phyloP scores from a whole-genome alignment of 148 eudicot genomes.

The Bassia scoparia region DNA sequence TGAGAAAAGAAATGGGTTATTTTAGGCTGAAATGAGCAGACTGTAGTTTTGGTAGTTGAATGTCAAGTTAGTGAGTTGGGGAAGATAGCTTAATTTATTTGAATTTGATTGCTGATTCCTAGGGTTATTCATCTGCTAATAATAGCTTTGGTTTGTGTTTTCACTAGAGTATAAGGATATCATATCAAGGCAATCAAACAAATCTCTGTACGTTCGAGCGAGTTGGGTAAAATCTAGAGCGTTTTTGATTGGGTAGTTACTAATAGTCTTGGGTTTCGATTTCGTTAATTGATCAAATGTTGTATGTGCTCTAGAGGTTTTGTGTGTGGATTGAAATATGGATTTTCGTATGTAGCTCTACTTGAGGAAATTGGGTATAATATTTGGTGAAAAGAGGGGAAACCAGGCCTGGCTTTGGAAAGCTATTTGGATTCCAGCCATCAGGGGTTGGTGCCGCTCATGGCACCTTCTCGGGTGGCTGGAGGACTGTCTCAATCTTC shows the following conservation, averaged over 20 bases:
- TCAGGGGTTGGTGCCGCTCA: slow-evolving; percentile 48
- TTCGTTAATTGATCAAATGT: not conserved
- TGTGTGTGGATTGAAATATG: slow-evolving; percentile 26
- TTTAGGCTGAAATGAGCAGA: not conserved
- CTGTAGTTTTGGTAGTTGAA: slow-evolving; percentile 7
- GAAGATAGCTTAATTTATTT: not conserved
- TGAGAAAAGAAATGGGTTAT: not conserved
- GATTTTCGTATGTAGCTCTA: slow-evolving; percentile 28
- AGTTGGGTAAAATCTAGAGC: slow-evolving; percentile 31
- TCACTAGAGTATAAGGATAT: slow-evolving; percentile 25
- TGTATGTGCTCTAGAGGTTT: slow-evolving; percentile 18
- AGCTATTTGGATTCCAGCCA: slow-evolving; percentile 56
- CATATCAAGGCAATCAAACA: slow-evolving; percentile 26
- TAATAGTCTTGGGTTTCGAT: slow-evolving; percentile 19
- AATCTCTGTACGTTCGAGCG: slow-evolving; percentile 23
- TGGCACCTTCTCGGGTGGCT: slow-evolving; percentile 77
- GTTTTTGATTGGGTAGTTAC: slow-evolving; percentile 29
- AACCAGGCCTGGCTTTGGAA: slow-evolving; percentile 48
- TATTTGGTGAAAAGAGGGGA: slow-evolving; percentile 25
- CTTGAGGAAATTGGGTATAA: slow-evolving; percentile 21
- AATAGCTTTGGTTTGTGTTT: slow-evolving; percentile 31
- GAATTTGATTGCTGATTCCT: not conserved
- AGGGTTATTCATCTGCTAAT: slow-evolving; percentile 31
- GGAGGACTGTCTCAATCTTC: slow-evolving; percentile 78
- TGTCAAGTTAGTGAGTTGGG: slow-evolving; percentile 10